Evolutionary conservation across 192 early-diverging fungal species (phyloP), one percentile per base, ranked within the genome.

Genomic region (Coemansia erecta): DNA sequence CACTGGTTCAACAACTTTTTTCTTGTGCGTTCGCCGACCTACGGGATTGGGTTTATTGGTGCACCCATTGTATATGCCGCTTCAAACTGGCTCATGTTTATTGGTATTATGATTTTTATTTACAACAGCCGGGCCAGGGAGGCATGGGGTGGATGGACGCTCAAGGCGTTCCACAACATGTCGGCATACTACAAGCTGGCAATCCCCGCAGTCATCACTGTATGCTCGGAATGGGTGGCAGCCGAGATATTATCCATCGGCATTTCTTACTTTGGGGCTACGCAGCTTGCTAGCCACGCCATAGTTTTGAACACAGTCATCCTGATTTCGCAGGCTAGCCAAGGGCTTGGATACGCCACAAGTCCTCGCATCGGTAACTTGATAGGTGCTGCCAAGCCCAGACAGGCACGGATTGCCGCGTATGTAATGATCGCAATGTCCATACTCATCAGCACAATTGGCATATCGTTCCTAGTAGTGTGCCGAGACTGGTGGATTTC

Each of bases 191-290:
- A n/a, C n/a, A n/a, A n/a, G n/a, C 72, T 96, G 23, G 92, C 89
- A 5, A 46, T 89, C 10, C 89, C 92, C 0, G 88, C 89, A 0
- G 81, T 90, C n/a, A 47, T 89, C 37, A 94, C 92, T 87, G 74
- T 87, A 10, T 85, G 86, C 49, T 75, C 83, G 10, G 90, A 91
- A 68, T 91, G 90, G 90, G 86, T 87, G 81, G 84, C 83, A 17
- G 87, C 86, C 65, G 88, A 89, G 65, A 53, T 84, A 2, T 67
- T 86, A 8, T 77, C 88, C 14, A 54, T 89, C 46, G 78, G n/a
- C n/a, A n/a, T n/a, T n/a, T n/a, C n/a, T n/a, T n/a, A n/a, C n/a
- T n/a, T n/a, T n/a, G n/a, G n/a, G 82, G 83, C 81, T 3, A 44
- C 64, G 13, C 67, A 77, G 24, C 73, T 95, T 12, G 92, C 92